Percentiles rank a stretch among this genome's conserved stretches.
Conservation (phyloP, 805 yeast genomes). For the Lipomyces sp. region DNA sequence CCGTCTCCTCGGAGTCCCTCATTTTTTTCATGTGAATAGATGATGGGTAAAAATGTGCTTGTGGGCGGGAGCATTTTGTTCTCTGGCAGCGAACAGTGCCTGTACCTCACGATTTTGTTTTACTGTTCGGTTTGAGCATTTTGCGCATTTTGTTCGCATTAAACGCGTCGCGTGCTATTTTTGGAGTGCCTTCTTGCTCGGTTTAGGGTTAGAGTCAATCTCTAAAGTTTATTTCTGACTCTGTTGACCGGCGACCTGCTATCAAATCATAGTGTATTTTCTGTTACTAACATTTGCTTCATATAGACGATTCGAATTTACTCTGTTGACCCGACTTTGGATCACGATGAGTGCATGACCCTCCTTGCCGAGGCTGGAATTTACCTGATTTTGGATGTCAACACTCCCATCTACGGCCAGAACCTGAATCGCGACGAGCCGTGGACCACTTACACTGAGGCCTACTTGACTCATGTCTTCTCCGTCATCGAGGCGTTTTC, state of each 20-base stretch:
- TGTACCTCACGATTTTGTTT: not conserved
- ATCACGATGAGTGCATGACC: constrained; percentile 90
- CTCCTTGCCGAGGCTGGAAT: constrained; percentile 88
- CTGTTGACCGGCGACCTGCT: too few relatives aligned
- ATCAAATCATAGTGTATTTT: too few relatives aligned
- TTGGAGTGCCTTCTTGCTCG: too few relatives aligned
- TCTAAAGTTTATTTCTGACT: too few relatives aligned
- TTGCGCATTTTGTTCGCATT: not conserved
- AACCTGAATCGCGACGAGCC: constrained; percentile 90
- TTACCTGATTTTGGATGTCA: constrained; percentile 86
- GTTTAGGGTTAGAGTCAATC: too few relatives aligned
- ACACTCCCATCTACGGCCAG: constrained; percentile 75
- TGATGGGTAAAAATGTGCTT: too few relatives aligned
- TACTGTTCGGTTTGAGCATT: not conserved
- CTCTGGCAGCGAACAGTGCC: not conserved
- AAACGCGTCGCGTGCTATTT: too few relatives aligned
- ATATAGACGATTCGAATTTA: constrained; percentile 72
- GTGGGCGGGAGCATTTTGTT: not conserved
- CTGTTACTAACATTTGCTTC: too few relatives aligned
- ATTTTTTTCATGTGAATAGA: too few relatives aligned
- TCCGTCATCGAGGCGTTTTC: constrained; percentile 78
- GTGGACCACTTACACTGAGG: constrained; percentile 76
- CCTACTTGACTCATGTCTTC: constrained; percentile 71
- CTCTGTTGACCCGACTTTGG: constrained; percentile 73
- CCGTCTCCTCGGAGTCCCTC: too few relatives aligned